Evolutionary conservation across 371 early-diverging fungal species (phyloP), one percentile per base, ranked within the genome.

Genomic region (Homolaphlyctis polyrhiza): DNA sequence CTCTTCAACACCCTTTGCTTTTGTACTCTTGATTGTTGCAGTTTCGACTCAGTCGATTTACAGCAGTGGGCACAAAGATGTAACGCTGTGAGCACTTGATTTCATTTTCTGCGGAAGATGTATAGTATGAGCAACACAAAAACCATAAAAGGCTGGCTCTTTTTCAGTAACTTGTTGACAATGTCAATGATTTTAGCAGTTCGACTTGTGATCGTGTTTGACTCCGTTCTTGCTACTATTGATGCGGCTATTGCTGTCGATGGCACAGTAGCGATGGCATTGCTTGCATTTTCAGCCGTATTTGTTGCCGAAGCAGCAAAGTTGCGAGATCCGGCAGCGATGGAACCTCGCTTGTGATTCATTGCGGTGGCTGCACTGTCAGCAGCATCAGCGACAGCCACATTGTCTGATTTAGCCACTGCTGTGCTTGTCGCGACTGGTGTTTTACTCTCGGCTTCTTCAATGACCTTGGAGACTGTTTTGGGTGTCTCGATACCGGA

Each of bases 101-200:
- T n/a, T 6, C 52, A 63, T 63, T 55, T 27, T 63, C 63, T 57
- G n/a, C 48, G 35, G 35, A 64, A 64, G 30, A 64, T 23, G 11
- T 33, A 32, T 23, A 35, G 35, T n/a, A 64, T 28, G 35, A 64
- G 23, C 21, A 64, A 39, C 35, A 58, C 21, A 33, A 64, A 48
- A 13, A 64, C 64, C 64, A 64, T 64, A 1, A 57, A 6, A 57
- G 64, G 64, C 43, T 64, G 64, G 47, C 32, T 29, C 27, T 64
- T 33, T 25, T 58, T 48, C 16, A 64, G 43, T 18, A 27, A 51
- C 32, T 32, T 25, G 11, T 51, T 51, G 11, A 27, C 39, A 39
- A 39, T 8, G 39, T 8, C 39, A 39, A 18, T 18, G 39, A 18
- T 8, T 18, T 39, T 39, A 18, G 39, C 39, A n/a, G n/a, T n/a